Evolutionary conservation across 257 asterid species (phyloP), one percentile per base, ranked within the genome.

Genomic region (Fraxinus quadrangulata): DNA sequence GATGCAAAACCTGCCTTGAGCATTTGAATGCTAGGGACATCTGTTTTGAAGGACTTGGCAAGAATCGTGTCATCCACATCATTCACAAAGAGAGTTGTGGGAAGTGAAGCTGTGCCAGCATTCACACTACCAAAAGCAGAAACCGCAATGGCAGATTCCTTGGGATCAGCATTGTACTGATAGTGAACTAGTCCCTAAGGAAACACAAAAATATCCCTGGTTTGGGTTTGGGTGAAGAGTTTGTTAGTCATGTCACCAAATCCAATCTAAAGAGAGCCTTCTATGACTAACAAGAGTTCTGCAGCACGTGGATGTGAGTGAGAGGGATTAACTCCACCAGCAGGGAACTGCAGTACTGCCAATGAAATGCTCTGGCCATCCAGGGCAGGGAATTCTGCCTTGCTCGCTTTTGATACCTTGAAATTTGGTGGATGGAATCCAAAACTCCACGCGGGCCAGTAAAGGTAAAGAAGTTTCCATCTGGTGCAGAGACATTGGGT

Each of bases 21-120:
- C n/a, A 30, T 68, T 14, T 68, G 73, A 19, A 69, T 33, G 45
- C 49, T 33, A 31, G 47, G 9, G 12, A 69, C 73, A 28, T 69
- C 73, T 6, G 47, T 33, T 34, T 33, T 69, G 73, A 69, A 69
- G 39, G 73, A 69, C 47, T 69, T 69, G 40, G 73, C 73, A 17
- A 69, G 39, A 7, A 33, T 21, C 7, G 19, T 16, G 24, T 69
- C 49, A 33, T 69, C 73, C 16, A 69, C 39, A 36, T n/a, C 24
- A 1, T 24, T 11, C 49, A 19, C 13, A 31, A 28, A 68, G 10
- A 68, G 19, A 69, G 24, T 30, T 28, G 24, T 69, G 23, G 24
- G 47, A 34, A 36, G 16, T 19, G 49, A 71, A 11, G n/a, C 49
- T 3, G 49, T 19, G 30, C 75, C 49, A 5, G 47, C 19, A 23